Evolutionary conservation across 768 basidiomycete species (phyloP).

Genomic region (Termitomyces sp.): DNA sequence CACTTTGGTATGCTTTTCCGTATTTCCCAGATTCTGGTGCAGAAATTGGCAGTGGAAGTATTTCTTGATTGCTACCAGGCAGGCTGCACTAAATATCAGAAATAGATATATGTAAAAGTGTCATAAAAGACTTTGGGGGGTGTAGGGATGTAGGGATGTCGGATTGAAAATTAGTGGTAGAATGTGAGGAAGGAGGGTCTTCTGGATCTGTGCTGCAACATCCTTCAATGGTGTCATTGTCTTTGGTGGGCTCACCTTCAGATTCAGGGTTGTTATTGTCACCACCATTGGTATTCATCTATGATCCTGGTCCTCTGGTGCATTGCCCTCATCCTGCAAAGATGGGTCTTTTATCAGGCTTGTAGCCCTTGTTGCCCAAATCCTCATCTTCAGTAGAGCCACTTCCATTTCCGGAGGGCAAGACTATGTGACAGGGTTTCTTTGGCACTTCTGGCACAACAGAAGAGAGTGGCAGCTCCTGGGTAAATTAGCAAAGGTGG

Average conservation of each 20-base stretch:
- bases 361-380: neutral
- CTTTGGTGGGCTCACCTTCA: neutral
- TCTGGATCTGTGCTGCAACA: neutral
- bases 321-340: slow-evolving; percentile 21
- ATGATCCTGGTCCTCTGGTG: neutral
- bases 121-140: slow-evolving; percentile 21
- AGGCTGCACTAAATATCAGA: neutral
- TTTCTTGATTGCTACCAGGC: neutral
- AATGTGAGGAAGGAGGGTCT: neutral
- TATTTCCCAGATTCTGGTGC: too few species aligned
- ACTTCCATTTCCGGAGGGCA: neutral
- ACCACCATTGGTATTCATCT: too few species aligned
- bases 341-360: neutral
- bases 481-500: neutral
- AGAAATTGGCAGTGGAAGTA: neutral
- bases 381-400: neutral
- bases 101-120: too few species aligned
- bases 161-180: slow-evolving; percentile 14
- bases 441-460: neutral
- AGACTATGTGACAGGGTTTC: neutral
- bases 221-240: slow-evolving; percentile 32
- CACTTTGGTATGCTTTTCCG: too few species aligned
- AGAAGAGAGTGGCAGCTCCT: neutral
- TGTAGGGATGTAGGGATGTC: neutral
- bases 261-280: too few species aligned